These are phyloP conservation scores for Apiospora marii DNA, from an alignment of 2,329 filamentous ascomycete genomes.

Conservation along the genomic window DNA sequence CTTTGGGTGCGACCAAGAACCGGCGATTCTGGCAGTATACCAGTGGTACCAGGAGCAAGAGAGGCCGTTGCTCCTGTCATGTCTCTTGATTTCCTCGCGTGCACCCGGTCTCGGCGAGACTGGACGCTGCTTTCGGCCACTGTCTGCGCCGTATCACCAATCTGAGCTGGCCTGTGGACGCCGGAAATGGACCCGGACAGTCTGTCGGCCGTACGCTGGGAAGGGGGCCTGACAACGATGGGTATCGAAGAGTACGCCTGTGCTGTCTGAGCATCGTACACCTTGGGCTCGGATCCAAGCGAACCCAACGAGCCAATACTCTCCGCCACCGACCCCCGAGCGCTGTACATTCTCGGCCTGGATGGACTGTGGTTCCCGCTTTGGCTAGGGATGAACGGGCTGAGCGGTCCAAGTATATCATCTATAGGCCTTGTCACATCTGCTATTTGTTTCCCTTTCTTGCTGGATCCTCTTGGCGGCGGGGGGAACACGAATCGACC, in stretches of 20 bases:
- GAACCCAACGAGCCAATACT: conserved; percentile 45
- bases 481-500: neutral
- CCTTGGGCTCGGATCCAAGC: conserved; percentile 42
- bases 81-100: conserved; percentile 37
- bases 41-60: neutral
- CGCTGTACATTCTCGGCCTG: conserved; percentile 2
- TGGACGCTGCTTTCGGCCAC: neutral
- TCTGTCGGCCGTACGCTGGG: conserved; percentile 13
- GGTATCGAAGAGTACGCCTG: conserved; percentile 40
- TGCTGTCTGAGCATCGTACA: conserved; percentile 44
- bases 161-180: conserved; percentile 28
- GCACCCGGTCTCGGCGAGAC: conserved; percentile 34
- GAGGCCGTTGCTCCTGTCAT: conserved; percentile 30
- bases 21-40: neutral
- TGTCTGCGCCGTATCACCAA: conserved; percentile 22
- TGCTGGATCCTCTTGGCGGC: conserved; percentile 15
- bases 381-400: neutral
- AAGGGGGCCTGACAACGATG: conserved; percentile 37
- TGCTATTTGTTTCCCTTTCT: conserved; percentile 5
- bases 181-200: neutral
- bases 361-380: neutral
- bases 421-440: conserved; percentile 10
- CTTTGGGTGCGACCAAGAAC: neutral
- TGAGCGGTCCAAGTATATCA: conserved; percentile 8
- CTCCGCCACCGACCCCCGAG: conserved; percentile 41